phyloP scores from a whole-genome alignment of 352 stramenopile genomes.

The Globisporangium abappressorium region DNA sequence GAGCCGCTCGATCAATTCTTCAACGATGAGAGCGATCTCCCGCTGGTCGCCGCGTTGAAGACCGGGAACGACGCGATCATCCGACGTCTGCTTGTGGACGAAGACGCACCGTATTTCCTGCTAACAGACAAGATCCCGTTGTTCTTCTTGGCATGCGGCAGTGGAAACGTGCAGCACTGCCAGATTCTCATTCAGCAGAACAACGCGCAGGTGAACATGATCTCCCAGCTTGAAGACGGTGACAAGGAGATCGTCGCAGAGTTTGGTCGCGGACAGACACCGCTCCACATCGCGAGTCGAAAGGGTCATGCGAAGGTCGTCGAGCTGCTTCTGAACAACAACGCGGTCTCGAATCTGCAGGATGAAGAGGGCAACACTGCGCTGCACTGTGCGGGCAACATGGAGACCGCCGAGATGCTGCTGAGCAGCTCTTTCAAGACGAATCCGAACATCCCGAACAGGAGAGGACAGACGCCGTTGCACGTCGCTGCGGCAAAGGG shows the following conservation, averaged over 20 bases:
- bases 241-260: slow-evolving; percentile 75
- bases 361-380: slow-evolving; percentile 82
- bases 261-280: slow-evolving; percentile 69
- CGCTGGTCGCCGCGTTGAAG: slow-evolving; percentile 66
- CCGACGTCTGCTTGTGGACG: slow-evolving; percentile 65
- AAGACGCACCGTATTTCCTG: slow-evolving; percentile 65
- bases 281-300: slow-evolving; percentile 74
- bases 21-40: slow-evolving; percentile 51
- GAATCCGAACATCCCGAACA: slow-evolving; percentile 82
- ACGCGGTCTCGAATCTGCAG: slow-evolving; percentile 68
- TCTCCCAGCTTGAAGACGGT: slow-evolving; percentile 70
- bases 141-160: slow-evolving; percentile 71
- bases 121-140: slow-evolving; percentile 76
- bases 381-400: slow-evolving; percentile 63
- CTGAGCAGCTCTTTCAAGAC: slow-evolving; percentile 56
- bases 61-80: slow-evolving; percentile 75
- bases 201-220: slow-evolving; percentile 67
- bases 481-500: slow-evolving; percentile 68
- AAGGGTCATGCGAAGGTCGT: slow-evolving; percentile 64
- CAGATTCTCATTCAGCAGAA: slow-evolving; percentile 65
- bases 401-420: slow-evolving; percentile 64
- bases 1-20: slow-evolving; percentile 49
- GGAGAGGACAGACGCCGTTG: slow-evolving; percentile 63
- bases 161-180: slow-evolving; percentile 67
- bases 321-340: slow-evolving; percentile 58